Conservation (phyloP, 2,329 filamentous ascomycete species). For the Fusarium nelsonii region DNA sequence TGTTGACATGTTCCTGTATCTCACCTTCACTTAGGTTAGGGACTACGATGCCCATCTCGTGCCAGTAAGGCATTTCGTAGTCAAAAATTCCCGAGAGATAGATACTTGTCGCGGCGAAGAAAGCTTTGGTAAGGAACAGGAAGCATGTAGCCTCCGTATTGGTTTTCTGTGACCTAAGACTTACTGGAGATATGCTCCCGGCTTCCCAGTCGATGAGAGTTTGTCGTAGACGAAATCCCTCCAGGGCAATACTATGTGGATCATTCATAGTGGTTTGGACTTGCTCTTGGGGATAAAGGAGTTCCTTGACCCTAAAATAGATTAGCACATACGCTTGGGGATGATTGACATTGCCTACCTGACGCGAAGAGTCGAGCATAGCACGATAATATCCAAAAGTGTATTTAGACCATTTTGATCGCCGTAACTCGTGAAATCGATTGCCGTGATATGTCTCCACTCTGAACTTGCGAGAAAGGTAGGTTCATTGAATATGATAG, state of each 20-base stretch:
- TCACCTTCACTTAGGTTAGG: slow-evolving; percentile 41
- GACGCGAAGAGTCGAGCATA: slow-evolving; percentile 50
- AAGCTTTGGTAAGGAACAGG: slow-evolving; percentile 40
- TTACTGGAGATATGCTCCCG: rapidly evolving
- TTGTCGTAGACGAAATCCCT: slow-evolving; percentile 42
- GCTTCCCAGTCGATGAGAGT: slow-evolving; percentile 32
- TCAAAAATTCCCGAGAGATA: slow-evolving; percentile 55
- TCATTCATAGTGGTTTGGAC: not conserved
- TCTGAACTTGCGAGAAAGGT: slow-evolving; percentile 45
- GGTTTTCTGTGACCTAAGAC: rapidly evolving
- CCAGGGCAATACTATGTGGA: slow-evolving; percentile 17
- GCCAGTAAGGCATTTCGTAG: slow-evolving; percentile 52
- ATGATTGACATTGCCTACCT: slow-evolving; percentile 38
- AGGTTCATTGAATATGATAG: slow-evolving; percentile 50
- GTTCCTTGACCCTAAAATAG: not conserved
- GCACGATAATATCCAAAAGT: slow-evolving; percentile 50
- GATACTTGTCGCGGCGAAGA: slow-evolving; percentile 52
- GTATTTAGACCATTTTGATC: slow-evolving; percentile 28
- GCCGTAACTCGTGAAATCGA: not conserved
- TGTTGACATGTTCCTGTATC: slow-evolving; percentile 42
- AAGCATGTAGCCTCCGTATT: slow-evolving; percentile 14
- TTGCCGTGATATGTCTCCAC: slow-evolving; percentile 39
- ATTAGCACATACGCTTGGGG: rapidly evolving
- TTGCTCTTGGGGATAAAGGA: not conserved
- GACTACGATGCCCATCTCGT: slow-evolving; percentile 33